These are phyloP conservation scores for Phytophthora constricta DNA, from an alignment of 352 stramenopile genomes.

Conservation along the genomic window DNA sequence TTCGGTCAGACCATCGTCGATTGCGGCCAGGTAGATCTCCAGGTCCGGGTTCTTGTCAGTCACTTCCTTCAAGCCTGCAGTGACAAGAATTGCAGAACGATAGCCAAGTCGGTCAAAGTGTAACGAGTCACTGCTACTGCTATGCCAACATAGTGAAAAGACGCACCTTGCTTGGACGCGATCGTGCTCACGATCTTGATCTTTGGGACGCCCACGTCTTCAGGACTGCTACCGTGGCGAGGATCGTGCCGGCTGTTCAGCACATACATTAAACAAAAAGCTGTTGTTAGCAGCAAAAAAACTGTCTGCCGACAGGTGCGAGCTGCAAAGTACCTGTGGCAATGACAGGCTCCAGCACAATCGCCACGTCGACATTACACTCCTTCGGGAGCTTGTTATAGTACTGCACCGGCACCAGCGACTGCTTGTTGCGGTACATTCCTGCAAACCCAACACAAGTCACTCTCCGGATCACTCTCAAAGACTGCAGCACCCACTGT, in stretches of 20 bases:
- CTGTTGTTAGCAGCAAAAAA: neutral
- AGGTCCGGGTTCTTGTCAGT: constrained; percentile 79
- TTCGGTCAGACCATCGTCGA: constrained; percentile 81
- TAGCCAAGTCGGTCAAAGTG: neutral
- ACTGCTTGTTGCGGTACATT: constrained; percentile 92
- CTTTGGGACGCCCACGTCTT: constrained; percentile 94
- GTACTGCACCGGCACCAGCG: constrained; percentile 96
- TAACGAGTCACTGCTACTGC: no score
- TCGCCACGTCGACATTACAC: constrained; percentile 92
- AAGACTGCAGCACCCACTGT: no score
- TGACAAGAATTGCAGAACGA: neutral
- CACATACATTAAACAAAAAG: neutral
- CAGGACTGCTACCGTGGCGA: constrained; percentile 95
- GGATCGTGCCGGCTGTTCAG: constrained; percentile 94
- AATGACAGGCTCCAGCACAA: constrained; percentile 97
- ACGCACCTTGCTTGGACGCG: constrained; percentile 89
- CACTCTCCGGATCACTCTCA: no score
- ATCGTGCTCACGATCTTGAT: constrained; percentile 96
- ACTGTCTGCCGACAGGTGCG: neutral
- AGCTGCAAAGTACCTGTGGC: constrained; percentile 72
- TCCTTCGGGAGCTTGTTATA: constrained; percentile 98
- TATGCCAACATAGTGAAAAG: neutral
- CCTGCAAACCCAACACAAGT: constrained; percentile 37
- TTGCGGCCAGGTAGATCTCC: constrained; percentile 78
- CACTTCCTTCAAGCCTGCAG: constrained; percentile 75